Conservation (phyloP, 768 basidiomycete genomes). For the Infundibulicybe gibba region DNA sequence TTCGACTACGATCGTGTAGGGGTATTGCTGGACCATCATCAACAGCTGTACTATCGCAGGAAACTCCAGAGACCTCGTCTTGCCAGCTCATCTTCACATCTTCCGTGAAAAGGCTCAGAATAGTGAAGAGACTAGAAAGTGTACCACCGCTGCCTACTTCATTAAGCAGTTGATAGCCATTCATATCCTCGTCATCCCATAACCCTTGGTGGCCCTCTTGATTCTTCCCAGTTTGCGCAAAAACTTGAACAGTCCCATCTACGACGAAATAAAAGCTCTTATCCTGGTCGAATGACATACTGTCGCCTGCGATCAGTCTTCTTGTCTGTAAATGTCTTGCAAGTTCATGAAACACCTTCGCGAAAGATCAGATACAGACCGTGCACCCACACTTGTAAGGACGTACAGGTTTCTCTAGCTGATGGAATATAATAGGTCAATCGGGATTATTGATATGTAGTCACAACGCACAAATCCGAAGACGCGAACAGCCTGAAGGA, state of each 20-base stretch:
- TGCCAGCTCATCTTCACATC: constrained; percentile 92
- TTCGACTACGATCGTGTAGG: constrained; percentile 20
- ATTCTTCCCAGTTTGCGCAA: constrained; percentile 62
- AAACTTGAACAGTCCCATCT: constrained; percentile 96
- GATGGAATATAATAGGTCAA: constrained; percentile 1
- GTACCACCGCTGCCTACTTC: constrained; percentile 96
- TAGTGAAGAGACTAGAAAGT: constrained; percentile 93
- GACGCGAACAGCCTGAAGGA: constrained; percentile 91
- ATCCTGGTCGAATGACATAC: constrained; percentile 84
- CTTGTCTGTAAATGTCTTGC: constrained; percentile 94
- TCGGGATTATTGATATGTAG: neutral
- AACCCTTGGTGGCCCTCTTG: constrained; percentile 44
- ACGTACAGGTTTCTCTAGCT: constrained; percentile 88
- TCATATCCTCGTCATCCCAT: constrained; percentile 86
- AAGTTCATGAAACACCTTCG: constrained; percentile 92
- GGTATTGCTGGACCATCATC: constrained; percentile 18
- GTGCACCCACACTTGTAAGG: too few species aligned
- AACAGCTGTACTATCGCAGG: constrained; percentile 20
- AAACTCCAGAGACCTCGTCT: constrained; percentile 43
- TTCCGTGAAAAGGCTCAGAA: constrained; percentile 95
- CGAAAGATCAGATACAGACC: too few species aligned
- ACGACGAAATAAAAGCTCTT: constrained; percentile 98
- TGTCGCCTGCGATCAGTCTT: constrained; percentile 94
- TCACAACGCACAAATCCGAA: constrained; percentile 78
- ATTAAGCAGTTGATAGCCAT: constrained; percentile 94